These are phyloP conservation scores for Neonectria faginata DNA, from an alignment of 2,329 filamentous ascomycete genomes.

Conservation along the genomic window DNA sequence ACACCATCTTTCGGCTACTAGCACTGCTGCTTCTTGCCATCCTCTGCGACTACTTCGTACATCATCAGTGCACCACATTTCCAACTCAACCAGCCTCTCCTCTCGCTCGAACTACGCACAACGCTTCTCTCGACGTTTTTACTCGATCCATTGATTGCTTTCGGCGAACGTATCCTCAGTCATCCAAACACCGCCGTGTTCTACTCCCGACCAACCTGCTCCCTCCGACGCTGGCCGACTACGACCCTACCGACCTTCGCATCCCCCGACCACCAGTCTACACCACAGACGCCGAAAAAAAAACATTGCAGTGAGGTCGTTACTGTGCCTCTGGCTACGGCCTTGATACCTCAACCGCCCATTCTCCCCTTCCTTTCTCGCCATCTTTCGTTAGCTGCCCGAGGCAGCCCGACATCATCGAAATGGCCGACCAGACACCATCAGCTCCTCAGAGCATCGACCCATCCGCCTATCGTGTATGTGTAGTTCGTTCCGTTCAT, in stretches of 20 bases:
- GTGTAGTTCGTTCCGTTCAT: conserved; percentile 12
- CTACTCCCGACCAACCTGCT: no score
- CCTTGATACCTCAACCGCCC: conserved; percentile 14
- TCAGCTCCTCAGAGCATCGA: conserved; percentile 39
- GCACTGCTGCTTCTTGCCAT: conserved; percentile 22
- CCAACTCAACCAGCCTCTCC: conserved; percentile 21
- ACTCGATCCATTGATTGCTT: conserved; percentile 7
- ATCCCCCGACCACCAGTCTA: conserved; percentile 7
- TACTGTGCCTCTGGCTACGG: conserved; percentile 21
- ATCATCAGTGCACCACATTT: conserved; percentile 9
- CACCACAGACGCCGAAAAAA: conserved; percentile 1
- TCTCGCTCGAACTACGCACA: conserved; percentile 26
- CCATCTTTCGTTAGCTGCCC: conserved; percentile 23
- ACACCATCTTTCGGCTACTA: conserved; percentile 10
- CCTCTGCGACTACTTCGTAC: conserved; percentile 31
- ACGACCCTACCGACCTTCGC: conserved; percentile 5
- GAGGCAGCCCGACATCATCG: conserved; percentile 28
- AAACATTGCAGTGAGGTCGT: conserved; percentile 17
- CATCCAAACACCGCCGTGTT: conserved; percentile 1
- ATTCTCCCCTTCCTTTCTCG: neutral
- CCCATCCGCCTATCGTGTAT: conserved; percentile 40
- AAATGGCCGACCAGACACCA: conserved; percentile 43
- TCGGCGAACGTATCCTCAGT: neutral
- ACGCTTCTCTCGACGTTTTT: neutral
- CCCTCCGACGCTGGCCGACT: conserved; percentile 6